A percentile compares a stretch with the other conserved stretches of the same genome.
Conservation (phyloP, 805 yeast species). For the Starmerella scarabaei region DNA sequence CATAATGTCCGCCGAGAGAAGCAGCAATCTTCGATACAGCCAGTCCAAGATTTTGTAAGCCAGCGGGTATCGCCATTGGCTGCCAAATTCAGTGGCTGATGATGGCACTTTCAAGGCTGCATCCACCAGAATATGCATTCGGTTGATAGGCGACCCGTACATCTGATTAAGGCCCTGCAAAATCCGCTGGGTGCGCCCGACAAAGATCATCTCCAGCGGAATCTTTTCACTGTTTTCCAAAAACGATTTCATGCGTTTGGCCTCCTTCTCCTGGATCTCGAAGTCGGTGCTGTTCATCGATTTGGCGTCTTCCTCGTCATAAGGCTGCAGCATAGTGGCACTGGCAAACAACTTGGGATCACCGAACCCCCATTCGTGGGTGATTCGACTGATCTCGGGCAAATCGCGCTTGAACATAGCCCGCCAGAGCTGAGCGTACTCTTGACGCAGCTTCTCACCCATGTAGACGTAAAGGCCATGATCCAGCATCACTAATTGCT, state of each 20-base stretch:
- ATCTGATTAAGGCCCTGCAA: constrained; percentile 54
- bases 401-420: constrained; percentile 42
- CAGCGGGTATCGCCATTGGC: constrained; percentile 4
- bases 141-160: constrained; percentile 62
- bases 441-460: constrained; percentile 36
- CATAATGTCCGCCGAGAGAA: constrained; percentile 9
- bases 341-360: constrained; percentile 51
- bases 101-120: constrained; percentile 33
- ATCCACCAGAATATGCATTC: constrained; percentile 48
- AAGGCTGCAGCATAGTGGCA: constrained; percentile 39
- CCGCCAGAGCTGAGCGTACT: constrained; percentile 55
- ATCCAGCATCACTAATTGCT: constrained; percentile 52
- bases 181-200: constrained; percentile 62
- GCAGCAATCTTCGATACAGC: constrained; percentile 12
- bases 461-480: constrained; percentile 60
- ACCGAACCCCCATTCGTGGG: constrained; percentile 55
- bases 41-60: constrained; percentile 4
- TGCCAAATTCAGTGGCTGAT: not conserved
- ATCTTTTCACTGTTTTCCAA: constrained; percentile 50
- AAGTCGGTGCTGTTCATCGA: constrained; percentile 27
- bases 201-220: constrained; percentile 52
- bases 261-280: constrained; percentile 33
- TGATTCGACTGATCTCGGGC: constrained; percentile 36
- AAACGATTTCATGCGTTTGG: constrained; percentile 41
- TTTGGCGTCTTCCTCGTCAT: constrained; percentile 22